Conservation (phyloP, 2,329 filamentous ascomycete genomes). For the Hypoxylon sp. region DNA sequence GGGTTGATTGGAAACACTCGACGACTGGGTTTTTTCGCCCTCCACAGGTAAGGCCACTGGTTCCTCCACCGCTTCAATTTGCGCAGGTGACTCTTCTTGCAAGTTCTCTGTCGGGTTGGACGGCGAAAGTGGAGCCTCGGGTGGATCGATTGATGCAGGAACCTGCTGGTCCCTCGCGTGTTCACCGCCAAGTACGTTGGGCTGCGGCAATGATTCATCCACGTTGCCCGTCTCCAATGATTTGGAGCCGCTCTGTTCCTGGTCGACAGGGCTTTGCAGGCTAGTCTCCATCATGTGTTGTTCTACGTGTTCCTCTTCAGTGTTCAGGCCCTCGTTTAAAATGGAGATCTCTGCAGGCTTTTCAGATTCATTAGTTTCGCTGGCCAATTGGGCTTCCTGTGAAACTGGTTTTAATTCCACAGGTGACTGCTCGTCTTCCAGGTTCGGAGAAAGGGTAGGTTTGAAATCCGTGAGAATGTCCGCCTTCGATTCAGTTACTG, state of each 20-base stretch:
- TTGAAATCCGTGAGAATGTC: constrained; percentile 7
- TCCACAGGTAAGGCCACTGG: constrained; percentile 14
- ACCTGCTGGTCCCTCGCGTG: constrained; percentile 37
- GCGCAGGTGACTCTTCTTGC: constrained; percentile 38
- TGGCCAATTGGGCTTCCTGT: constrained; percentile 24
- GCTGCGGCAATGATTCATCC: constrained; percentile 41
- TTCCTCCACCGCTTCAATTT: constrained; percentile 35
- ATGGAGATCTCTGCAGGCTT: constrained; percentile 16
- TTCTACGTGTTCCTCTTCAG: constrained; percentile 24
- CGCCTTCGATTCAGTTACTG: constrained; percentile 1
- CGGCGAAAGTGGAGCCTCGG: constrained; percentile 34
- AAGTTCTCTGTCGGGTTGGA: constrained; percentile 32
- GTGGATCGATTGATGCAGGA: constrained; percentile 40
- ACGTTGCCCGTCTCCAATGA: constrained; percentile 36
- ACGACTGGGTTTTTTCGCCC: constrained; percentile 32
- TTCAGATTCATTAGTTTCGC: constrained; percentile 22
- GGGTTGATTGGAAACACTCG: constrained; percentile 23
- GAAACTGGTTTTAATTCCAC: constrained; percentile 5
- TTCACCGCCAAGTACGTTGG: constrained; percentile 45
- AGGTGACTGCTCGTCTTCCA: constrained; percentile 19
- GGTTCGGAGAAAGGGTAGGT: constrained; percentile 5
- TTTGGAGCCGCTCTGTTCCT: constrained; percentile 34
- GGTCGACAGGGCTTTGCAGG: constrained; percentile 19
- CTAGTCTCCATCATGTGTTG: constrained; percentile 26
- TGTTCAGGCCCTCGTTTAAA: constrained; percentile 14